A percentile compares a stretch with the other conserved stretches of the same genome.
Conservation (phyloP, 805 yeast genomes). For the Yarrowia bubula region DNA sequence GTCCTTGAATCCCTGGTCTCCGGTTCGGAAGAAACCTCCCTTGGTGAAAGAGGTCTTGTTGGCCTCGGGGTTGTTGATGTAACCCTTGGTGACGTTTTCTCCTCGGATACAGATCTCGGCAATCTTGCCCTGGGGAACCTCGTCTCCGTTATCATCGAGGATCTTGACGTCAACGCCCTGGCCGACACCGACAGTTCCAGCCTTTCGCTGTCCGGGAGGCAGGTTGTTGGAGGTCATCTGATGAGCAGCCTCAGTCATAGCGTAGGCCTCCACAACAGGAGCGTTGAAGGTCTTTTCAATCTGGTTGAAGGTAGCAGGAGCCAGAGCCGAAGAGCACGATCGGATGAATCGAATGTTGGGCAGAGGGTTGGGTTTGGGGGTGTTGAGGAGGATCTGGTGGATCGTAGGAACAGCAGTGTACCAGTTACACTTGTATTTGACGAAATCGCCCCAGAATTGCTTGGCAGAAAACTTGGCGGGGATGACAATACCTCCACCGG, state of each 20-base stretch:
- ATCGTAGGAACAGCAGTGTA: conserved; percentile 78
- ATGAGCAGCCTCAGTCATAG: conserved; percentile 81
- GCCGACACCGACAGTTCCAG: conserved; percentile 73
- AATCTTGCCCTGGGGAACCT: conserved; percentile 49
- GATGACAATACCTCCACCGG: conserved; percentile 61
- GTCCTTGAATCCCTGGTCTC: conserved; percentile 70
- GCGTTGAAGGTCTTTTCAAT: conserved; percentile 58
- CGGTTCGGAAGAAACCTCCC: conserved; percentile 68
- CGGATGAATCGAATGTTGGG: conserved; percentile 65
- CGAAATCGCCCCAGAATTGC: conserved; percentile 59
- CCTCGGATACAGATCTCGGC: conserved; percentile 75
- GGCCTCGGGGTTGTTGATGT: conserved; percentile 69
- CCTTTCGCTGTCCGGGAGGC: conserved; percentile 62
- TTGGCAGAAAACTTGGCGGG: conserved; percentile 63
- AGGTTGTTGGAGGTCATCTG: conserved; percentile 72
- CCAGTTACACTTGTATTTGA: conserved; percentile 56
- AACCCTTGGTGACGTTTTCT: conserved; percentile 66
- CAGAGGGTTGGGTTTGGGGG: conserved; percentile 47
- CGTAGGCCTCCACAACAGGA: conserved; percentile 74
- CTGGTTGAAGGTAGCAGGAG: conserved; percentile 60
- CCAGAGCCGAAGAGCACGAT: conserved; percentile 69
- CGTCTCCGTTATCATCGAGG: conserved; percentile 50
- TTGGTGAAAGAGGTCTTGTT: conserved; percentile 63
- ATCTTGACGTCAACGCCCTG: conserved; percentile 65
- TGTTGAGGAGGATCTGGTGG: conserved; percentile 61